phyloP scores from a whole-genome alignment of 2,329 filamentous ascomycete species.

The Furcasterigmium sp. region DNA sequence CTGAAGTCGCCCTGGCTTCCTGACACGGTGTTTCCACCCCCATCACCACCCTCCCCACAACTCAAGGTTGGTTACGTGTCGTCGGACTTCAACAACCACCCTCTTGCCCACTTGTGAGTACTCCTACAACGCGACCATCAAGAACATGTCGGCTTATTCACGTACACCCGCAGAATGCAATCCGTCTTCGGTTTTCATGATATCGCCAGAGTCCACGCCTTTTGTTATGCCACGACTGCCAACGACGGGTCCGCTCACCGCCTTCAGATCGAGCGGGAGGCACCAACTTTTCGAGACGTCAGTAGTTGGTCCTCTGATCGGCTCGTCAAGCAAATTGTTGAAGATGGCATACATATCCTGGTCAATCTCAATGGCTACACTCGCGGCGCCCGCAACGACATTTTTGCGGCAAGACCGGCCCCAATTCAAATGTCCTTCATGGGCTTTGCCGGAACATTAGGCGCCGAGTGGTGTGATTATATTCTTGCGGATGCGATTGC shows the following conservation, averaged over 20 bases:
- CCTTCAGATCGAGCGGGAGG: conserved; percentile 86
- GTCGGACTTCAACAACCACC: conserved; percentile 98
- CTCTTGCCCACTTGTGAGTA: conserved; percentile 76
- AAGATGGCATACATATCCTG: conserved; percentile 87
- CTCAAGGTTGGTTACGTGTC: conserved; percentile 96
- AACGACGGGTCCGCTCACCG: conserved; percentile 88
- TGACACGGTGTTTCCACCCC: conserved; percentile 74
- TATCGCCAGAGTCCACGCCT: conserved; percentile 66
- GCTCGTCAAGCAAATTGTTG: conserved; percentile 78
- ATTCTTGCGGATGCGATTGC: conserved; percentile 86
- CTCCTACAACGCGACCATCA: neutral
- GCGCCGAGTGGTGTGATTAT: conserved; percentile 98
- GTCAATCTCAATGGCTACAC: conserved; percentile 99
- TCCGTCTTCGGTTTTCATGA: conserved; percentile 95
- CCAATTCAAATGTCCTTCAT: conserved; percentile 99
- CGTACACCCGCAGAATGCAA: conserved; percentile 63
- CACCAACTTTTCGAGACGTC: conserved; percentile 85
- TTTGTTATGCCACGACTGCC: conserved; percentile 91
- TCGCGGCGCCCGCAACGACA: conserved; percentile 90
- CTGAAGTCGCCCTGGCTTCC: conserved; percentile 84
- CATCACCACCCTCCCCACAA: conserved; percentile 71
- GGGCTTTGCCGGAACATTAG: conserved; percentile 94
- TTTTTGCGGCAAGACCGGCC: conserved; percentile 90
- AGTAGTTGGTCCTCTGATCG: conserved; percentile 81
- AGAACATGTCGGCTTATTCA: conserved; percentile 4